phyloP scores from a whole-genome alignment of 345 rosid species.

The Acer yangbiense region DNA sequence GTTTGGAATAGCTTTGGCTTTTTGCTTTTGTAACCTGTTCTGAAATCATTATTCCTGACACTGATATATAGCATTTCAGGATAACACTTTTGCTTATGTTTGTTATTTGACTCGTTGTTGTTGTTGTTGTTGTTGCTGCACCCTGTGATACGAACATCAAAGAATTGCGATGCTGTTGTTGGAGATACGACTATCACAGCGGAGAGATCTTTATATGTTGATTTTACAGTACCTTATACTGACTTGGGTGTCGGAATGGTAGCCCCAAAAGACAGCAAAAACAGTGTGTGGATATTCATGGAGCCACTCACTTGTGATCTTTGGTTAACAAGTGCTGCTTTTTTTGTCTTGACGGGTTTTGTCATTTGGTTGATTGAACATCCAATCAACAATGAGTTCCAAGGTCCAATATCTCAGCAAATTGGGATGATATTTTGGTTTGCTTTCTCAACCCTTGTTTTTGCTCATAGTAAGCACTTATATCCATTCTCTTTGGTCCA shows the following conservation, averaged over 20 bases:
- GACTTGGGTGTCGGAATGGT: slow-evolving; percentile 27
- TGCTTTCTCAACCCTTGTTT: slow-evolving; percentile 8
- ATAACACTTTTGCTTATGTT: too few species aligned
- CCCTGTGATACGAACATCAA: too few species aligned
- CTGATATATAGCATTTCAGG: too few species aligned
- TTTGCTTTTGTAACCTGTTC: too few species aligned
- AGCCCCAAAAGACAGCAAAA: slow-evolving; percentile 11
- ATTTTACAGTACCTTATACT: slow-evolving; percentile 47
- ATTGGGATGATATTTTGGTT: slow-evolving; percentile 37
- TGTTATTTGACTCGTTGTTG: too few species aligned
- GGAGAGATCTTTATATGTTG: slow-evolving; percentile 45
- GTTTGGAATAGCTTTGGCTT: too few species aligned
- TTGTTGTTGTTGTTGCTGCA: too few species aligned
- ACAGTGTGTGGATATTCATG: slow-evolving; percentile 18
- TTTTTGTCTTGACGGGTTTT: slow-evolving; percentile 26
- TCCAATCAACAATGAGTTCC: slow-evolving; percentile 29
- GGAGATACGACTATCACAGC: slow-evolving; percentile 47
- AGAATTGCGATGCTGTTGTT: slow-evolving; percentile 47
- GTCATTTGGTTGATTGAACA: slow-evolving; percentile 40
- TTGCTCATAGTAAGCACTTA: slow-evolving; percentile 29
- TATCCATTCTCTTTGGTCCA: too few species aligned
- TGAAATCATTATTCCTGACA: too few species aligned
- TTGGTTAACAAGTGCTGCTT: slow-evolving; percentile 19
- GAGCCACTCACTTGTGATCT: background rate
- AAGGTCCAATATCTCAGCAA: background rate